Evolutionary conservation across 352 stramenopile genomes (phyloP), one percentile per base, ranked within the genome.

Genomic region (Phytopythium mirpurense): DNA sequence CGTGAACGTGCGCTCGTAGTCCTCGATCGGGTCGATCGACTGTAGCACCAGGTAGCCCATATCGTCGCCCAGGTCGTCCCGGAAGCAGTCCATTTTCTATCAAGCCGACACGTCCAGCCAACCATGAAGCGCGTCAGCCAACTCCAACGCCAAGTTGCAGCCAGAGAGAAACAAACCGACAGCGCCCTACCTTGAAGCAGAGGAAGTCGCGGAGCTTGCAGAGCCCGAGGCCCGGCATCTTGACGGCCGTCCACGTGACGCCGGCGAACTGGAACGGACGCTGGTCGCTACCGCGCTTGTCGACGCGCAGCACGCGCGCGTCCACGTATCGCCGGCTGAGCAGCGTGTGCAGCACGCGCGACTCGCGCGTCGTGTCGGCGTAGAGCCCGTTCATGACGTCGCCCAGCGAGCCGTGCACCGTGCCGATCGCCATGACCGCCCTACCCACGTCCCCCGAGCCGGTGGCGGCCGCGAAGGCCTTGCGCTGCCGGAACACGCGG

Each of bases 381-480:
- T 91, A 91, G 23, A 91, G 56, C 0, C 80, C 80, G 56, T 88
- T 86, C 78, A 89, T 84, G 59, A 89, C 68, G 60, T 91, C 80
- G 18, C 51, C 64, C 5, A 91, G 63, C 29, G 78, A 68, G 27
- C 78, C 80, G 42, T 84, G 78, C 12, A 91, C 51, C 10, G 80
- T 76, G 11, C 80, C 80, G 42, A 69, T 60, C 16, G 80, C 80
- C 60, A 89, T 67, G 37, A 91, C 74, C 3, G 69, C 72, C 2
- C 43, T 4, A 8, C n/a, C n/a, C 12, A 7, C n/a, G n/a, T n/a
- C 15, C 3, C 35, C 40, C 35, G 53, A 40, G n/a, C n/a, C n/a
- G n/a, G 29, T 9, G 10, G 34, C 29, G 11, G 47, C 12, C 18
- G 50, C 24, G 18, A 21, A 38, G 56, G 72, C 36, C 65, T 78